Percentiles rank a stretch among this genome's conserved stretches.
Conservation (phyloP, 305 asterid species). For the Plantago lanceolata region DNA sequence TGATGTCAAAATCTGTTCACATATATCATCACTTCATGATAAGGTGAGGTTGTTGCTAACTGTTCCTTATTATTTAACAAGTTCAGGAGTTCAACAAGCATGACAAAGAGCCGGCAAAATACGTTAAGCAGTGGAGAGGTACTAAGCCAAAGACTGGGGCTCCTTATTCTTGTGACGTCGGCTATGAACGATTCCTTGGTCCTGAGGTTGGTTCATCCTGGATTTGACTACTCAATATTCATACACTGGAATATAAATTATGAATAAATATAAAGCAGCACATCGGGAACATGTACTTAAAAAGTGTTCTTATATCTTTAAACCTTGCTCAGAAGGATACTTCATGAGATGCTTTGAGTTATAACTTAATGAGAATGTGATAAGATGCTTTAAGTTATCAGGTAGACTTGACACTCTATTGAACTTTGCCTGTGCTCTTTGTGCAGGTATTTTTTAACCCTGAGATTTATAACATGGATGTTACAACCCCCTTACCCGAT, state of each 20-base stretch:
- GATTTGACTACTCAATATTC: not conserved
- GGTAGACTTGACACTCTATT: slow-evolving; percentile 5
- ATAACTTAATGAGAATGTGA: not conserved
- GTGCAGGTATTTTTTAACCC: slow-evolving; percentile 88
- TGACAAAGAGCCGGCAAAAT: slow-evolving; percentile 89
- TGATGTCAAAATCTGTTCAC: not conserved
- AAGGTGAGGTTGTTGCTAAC: slow-evolving; percentile 18
- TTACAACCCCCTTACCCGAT: slow-evolving; percentile 70
- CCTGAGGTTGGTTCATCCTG: slow-evolving; percentile 63
- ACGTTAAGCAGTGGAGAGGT: slow-evolving; percentile 90
- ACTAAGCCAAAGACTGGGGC: slow-evolving; percentile 94
- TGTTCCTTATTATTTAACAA: slow-evolving; percentile 25
- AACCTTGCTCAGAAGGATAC: not conserved
- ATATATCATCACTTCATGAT: slow-evolving; percentile 5
- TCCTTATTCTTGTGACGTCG: slow-evolving; percentile 81
- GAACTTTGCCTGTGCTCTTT: slow-evolving; percentile 19
- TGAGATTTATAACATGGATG: slow-evolving; percentile 64
- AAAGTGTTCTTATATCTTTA: not conserved
- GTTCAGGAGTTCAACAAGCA: slow-evolving; percentile 88
- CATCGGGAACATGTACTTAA: not conserved
- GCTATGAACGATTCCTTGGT: slow-evolving; percentile 95
- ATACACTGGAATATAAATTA: too few species aligned
- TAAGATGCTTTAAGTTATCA: slow-evolving; percentile 4
- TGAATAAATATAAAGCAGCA: not conserved
- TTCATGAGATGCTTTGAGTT: not conserved